phyloP scores from a whole-genome alignment of 306 rosid species.

The Prunus dulcis region DNA sequence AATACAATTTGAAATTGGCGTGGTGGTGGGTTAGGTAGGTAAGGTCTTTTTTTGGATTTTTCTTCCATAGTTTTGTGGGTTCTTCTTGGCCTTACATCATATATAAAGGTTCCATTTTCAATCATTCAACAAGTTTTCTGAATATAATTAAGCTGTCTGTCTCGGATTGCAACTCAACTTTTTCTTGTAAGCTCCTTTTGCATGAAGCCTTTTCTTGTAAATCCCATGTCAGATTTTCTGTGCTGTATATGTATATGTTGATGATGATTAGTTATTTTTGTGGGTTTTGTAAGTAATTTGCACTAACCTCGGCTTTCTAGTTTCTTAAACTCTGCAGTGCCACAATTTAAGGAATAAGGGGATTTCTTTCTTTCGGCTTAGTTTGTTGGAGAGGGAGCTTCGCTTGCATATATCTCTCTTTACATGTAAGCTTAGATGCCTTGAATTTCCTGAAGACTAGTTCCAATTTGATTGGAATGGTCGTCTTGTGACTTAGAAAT shows the following conservation, averaged over 20 bases:
- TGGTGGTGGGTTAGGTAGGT: background rate
- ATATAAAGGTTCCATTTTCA: background rate
- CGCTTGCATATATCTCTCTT: background rate
- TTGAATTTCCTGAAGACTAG: conserved; percentile 1
- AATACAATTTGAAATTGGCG: background rate
- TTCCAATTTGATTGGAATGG: background rate
- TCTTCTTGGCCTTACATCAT: background rate
- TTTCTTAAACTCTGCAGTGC: too few species aligned
- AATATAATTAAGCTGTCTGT: background rate
- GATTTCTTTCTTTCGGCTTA: background rate
- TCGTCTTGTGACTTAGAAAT: background rate
- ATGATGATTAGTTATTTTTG: background rate
- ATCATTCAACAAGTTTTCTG: background rate
- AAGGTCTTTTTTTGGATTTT: background rate
- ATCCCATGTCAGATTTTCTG: too few species aligned
- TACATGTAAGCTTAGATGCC: background rate
- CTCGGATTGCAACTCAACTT: background rate
- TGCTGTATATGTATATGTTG: too few species aligned
- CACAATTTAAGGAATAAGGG: background rate
- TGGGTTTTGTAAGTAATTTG: background rate
- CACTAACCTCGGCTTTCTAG: too few species aligned
- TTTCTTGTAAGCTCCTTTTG: background rate
- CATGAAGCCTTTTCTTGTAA: too few species aligned
- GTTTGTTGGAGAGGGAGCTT: background rate
- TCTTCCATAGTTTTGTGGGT: background rate